A percentile compares a stretch with the other conserved stretches of the same genome.
Evolutionary conservation across 129 eudicot species (phyloP).

Genomic region (Saposhnikovia divaricata): DNA sequence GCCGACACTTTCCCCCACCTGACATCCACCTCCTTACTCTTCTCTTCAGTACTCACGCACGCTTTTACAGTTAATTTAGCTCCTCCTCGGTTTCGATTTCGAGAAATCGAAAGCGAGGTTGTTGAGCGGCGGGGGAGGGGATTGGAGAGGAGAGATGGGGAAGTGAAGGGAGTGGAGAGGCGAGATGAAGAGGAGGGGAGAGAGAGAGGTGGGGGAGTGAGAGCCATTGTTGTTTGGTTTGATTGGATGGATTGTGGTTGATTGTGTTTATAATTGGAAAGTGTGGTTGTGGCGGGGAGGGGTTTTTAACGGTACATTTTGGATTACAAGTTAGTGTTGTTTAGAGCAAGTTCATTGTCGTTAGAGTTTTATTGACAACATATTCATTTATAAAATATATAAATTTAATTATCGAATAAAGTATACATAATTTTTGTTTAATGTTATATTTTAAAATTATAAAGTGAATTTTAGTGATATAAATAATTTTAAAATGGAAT

Average conservation of each 20-base stretch:
- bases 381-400: too few relatives aligned
- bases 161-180: not conserved
- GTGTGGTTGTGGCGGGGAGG: not conserved
- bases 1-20: slow-evolving; percentile 94
- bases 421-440: too few relatives aligned
- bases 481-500: too few relatives aligned
- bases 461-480: too few relatives aligned
- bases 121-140: not conserved
- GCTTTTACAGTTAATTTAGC: slow-evolving; percentile 14
- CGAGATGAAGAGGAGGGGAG: not conserved
- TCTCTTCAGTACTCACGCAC: slow-evolving; percentile 38
- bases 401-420: too few relatives aligned
- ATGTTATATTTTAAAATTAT: too few relatives aligned
- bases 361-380: too few relatives aligned
- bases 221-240: not conserved
- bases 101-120: not conserved
- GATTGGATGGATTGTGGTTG: not conserved
- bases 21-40: slow-evolving; percentile 20
- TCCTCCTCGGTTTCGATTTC: not conserved
- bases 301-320: not conserved
- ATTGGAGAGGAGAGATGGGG: not conserved
- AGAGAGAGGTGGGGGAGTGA: not conserved
- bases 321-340: too few relatives aligned
- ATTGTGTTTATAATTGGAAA: not conserved
- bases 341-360: too few relatives aligned